Evolutionary conservation across 306 rosid genomes (phyloP), one percentile per base, ranked within the genome.

Genomic region (Medicago ruthenica): DNA sequence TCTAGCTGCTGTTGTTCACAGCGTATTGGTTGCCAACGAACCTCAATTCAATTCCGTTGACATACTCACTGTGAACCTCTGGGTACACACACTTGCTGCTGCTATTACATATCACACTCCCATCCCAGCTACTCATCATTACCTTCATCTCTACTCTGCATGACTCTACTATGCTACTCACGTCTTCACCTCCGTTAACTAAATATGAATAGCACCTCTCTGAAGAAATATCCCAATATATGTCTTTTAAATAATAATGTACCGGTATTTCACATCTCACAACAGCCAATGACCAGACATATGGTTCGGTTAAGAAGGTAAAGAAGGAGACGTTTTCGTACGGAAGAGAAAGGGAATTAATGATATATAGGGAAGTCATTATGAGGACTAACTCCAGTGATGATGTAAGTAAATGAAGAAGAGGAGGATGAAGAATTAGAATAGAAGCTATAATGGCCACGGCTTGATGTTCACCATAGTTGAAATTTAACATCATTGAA

Each of bases 11-110:
- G 37, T 7, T 34, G 37, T 5, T 34, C 6, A 20, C 66, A 59
- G 17, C 16, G 9, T 12, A 12, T 11, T 13, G 45, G 74, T 70
- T 2, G 21, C 64, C 70, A 48, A 6, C 61, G 40, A n/a, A 48
- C 8, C 61, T 70, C 61, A 48, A 70, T 31, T 70, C 61, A 48
- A 70, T 31, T 36, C 73, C 73, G 5, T 67, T 67, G 13, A 45
- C 21, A 13, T 44, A 8, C 58, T 21, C 58, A 6, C 14, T 13
- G 7, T 44, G 15, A 47, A 47, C 31, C 6, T 15, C 59, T 13
- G 58, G 61, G 31, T 70, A 9, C 1, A 9, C 12, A 50, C 75
- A 50, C 6, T 24, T 47, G 6, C 41, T 31, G 6, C 41, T 31
- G 6, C 13, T 51, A 51, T 16, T 51, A 51, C 11, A 51, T 16